Conservation (phyloP, 1,284 basidiomycete genomes). For the Apiotrichum laibachii region DNA sequence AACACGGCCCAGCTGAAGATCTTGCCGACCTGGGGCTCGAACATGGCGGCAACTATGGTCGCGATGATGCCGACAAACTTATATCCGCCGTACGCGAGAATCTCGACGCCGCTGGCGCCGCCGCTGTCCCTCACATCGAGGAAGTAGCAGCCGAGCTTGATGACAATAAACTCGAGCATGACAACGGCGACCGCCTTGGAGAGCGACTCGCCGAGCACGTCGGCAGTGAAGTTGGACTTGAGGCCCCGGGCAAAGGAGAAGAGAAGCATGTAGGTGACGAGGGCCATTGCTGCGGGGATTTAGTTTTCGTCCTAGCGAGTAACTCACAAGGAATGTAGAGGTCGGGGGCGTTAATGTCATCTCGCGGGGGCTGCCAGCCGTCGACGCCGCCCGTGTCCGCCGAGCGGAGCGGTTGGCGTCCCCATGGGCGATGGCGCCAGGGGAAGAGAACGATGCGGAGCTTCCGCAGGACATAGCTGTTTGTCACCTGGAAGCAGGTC, state of each 20-base stretch:
- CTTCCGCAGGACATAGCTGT: constrained; percentile 91
- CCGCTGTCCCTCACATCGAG: constrained; percentile 76
- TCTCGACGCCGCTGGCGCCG: constrained; percentile 61
- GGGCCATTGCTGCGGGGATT: constrained; percentile 72
- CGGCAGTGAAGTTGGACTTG: constrained; percentile 79
- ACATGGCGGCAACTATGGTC: constrained; percentile 44
- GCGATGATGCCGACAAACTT: constrained; percentile 79
- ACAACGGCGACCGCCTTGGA: constrained; percentile 78
- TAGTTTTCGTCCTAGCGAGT: not conserved
- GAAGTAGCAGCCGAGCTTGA: constrained; percentile 87
- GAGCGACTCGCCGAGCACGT: constrained; percentile 81
- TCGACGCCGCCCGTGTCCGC: constrained; percentile 60
- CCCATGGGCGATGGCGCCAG: constrained; percentile 86
- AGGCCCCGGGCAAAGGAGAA: constrained; percentile 81
- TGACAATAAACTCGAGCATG: constrained; percentile 78
- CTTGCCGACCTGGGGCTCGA: constrained; percentile 54
- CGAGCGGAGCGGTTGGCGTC: constrained; percentile 60
- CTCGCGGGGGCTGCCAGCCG: constrained; percentile 77
- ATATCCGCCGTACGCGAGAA: constrained; percentile 80
- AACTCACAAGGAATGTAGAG: constrained; percentile 87
- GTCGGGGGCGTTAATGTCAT: constrained; percentile 95
- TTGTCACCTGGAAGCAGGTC: constrained; percentile 95
- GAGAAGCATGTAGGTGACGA: constrained; percentile 92
- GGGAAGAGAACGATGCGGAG: constrained; percentile 89
- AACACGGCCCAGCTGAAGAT: constrained; percentile 71